Conservation (phyloP, 169 alveolate genomes). For the Babesia gibsoni region DNA sequence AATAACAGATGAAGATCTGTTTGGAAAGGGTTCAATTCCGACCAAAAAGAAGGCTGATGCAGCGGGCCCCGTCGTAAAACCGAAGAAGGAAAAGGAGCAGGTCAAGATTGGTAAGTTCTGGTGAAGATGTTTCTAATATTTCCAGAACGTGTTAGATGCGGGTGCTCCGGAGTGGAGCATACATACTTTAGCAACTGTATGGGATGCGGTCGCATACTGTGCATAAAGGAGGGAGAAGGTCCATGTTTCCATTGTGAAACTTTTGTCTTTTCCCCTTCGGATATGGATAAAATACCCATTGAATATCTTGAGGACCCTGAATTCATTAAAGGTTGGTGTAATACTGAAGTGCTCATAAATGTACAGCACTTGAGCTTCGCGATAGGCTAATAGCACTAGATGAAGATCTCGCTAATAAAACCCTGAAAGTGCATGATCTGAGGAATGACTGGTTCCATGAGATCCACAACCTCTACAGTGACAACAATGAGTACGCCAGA, state of each 20-base stretch:
- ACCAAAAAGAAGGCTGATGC: conserved; percentile 8
- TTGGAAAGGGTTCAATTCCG: background rate
- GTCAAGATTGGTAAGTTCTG: background rate
- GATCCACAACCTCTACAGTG: conserved; percentile 34
- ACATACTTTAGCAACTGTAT: conserved; percentile 43
- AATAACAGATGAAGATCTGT: conserved; percentile 1
- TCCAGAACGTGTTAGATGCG: conserved; percentile 43
- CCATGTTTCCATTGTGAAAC: conserved; percentile 51
- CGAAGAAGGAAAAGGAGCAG: too few relatives aligned
- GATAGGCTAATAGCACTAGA: conserved; percentile 38
- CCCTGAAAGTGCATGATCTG: conserved; percentile 43
- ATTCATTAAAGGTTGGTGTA: conserved; percentile 9
- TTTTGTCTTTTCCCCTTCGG: conserved; percentile 15
- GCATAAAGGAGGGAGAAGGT: conserved; percentile 53
- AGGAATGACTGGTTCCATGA: conserved; percentile 60
- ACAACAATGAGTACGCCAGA: conserved; percentile 29
- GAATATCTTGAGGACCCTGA: conserved; percentile 40
- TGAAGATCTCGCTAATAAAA: background rate
- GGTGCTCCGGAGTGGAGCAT: conserved; percentile 39
- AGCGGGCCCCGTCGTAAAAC: background rate
- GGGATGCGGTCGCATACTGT: conserved; percentile 49
- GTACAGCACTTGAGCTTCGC: conserved; percentile 28
- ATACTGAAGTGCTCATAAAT: background rate
- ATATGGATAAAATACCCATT: conserved; percentile 10
- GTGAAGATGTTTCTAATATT: background rate